These are phyloP conservation scores for Hypoxylon intermedium DNA, from an alignment of 495 filamentous ascomycete genomes.

Conservation along the genomic window DNA sequence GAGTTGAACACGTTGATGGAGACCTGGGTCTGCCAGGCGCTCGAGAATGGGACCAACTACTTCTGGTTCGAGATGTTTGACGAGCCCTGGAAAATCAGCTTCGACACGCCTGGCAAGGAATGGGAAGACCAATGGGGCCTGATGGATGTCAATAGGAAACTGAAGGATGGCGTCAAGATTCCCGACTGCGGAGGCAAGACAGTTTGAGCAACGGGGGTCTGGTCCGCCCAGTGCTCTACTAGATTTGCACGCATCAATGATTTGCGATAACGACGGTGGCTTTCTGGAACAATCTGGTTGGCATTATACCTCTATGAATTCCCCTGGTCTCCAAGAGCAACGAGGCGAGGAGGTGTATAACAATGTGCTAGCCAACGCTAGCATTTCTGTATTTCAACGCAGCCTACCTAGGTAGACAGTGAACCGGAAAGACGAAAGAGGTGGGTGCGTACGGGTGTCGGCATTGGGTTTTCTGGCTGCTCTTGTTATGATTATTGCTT, in stretches of 20 bases:
- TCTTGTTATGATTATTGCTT: constrained; percentile 6
- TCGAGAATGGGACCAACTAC: constrained; percentile 84
- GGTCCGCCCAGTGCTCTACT: not conserved
- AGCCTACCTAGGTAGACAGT: not conserved
- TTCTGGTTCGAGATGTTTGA: constrained; percentile 98
- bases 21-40: constrained; percentile 80
- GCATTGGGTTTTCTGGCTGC: not conserved
- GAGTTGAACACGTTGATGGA: constrained; percentile 89
- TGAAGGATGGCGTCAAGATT: constrained; percentile 86
- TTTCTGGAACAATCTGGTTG: not conserved
- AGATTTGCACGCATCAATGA: not conserved
- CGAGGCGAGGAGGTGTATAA: not conserved
- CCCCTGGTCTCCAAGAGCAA: not conserved
- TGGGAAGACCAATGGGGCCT: constrained; percentile 99
- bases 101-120: constrained; percentile 70
- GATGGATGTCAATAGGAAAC: constrained; percentile 82
- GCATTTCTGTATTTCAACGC: not conserved
- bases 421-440: not conserved
- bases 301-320: not conserved
- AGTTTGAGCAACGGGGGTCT: constrained; percentile 42
- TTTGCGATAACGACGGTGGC: not conserved
- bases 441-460: not conserved
- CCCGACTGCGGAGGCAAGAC: constrained; percentile 86
- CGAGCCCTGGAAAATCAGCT: constrained; percentile 89
- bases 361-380: not conserved